Evolutionary conservation across 805 yeast species (phyloP).

Genomic region (Candida ipomoeae): DNA sequence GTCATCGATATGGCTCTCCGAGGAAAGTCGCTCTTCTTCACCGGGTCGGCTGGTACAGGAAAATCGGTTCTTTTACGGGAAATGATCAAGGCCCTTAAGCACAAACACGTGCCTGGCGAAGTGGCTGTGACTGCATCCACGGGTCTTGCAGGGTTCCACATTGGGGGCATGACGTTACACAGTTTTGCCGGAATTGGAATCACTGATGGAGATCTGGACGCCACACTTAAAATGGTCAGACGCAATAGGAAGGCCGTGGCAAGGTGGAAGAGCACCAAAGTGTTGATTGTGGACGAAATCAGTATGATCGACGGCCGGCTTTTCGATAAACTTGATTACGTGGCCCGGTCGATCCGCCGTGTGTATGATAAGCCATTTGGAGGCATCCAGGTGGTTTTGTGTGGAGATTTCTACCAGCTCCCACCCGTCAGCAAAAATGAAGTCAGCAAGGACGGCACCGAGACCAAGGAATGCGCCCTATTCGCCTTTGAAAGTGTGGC

Average conservation of each 20-base stretch:
- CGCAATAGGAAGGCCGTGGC: slow-evolving; percentile 39
- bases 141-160: slow-evolving; percentile 91
- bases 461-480: slow-evolving; percentile 19
- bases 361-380: slow-evolving; percentile 69
- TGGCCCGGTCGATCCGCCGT: slow-evolving; percentile 60
- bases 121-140: slow-evolving; percentile 95
- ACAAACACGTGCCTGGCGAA: slow-evolving; percentile 36
- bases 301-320: slow-evolving; percentile 88
- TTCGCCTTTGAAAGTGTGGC: slow-evolving; percentile 74
- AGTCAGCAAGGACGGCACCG: slow-evolving; percentile 25
- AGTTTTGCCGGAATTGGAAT: slow-evolving; percentile 83
- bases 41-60: slow-evolving; percentile 90
- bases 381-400: slow-evolving; percentile 81
- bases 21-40: slow-evolving; percentile 58
- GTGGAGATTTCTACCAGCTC: slow-evolving; percentile 95
- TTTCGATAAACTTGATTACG: slow-evolving; percentile 65
- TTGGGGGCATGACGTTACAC: slow-evolving; percentile 88
- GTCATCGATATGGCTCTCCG: slow-evolving; percentile 60
- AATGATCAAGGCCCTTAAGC: slow-evolving; percentile 43
- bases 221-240: slow-evolving; percentile 46
- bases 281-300: slow-evolving; percentile 83
- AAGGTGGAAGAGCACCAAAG: slow-evolving; percentile 66
- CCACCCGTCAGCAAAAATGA: slow-evolving; percentile 69
- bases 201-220: slow-evolving; percentile 50
- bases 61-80: slow-evolving; percentile 66